These are phyloP conservation scores for Oehlia diaphana DNA, from an alignment of 192 early-diverging fungal genomes.

Conservation along the genomic window DNA sequence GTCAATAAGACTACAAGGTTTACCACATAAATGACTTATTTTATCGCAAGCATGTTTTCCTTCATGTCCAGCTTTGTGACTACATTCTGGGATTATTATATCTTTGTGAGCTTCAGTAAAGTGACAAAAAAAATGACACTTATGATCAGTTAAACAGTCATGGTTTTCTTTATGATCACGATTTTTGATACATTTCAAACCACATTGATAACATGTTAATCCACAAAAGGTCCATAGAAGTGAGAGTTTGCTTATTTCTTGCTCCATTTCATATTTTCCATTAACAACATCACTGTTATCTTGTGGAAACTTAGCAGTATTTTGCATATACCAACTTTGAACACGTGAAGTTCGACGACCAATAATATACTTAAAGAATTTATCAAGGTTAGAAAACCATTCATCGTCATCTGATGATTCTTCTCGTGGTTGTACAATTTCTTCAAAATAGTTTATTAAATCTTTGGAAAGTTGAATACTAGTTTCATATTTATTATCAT, in stretches of 20 bases:
- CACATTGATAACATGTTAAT: slow-evolving; percentile 12
- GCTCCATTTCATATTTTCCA: not conserved
- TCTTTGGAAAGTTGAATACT: not conserved
- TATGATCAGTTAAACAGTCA: slow-evolving; percentile 31
- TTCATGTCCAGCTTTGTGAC: no score
- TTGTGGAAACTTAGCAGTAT: not conserved
- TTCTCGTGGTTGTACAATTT: slow-evolving; percentile 4
- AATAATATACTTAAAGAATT: slow-evolving; percentile 24
- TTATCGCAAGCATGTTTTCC: no score
- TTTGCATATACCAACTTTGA: slow-evolving; percentile 22
- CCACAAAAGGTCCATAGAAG: slow-evolving; percentile 15
- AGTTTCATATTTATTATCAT: not conserved
- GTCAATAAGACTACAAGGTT: no score
- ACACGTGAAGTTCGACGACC: slow-evolving; percentile 8
- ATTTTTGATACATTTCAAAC: slow-evolving; percentile 22
- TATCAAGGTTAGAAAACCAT: slow-evolving; percentile 11
- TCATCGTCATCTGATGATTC: not conserved
- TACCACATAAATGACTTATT: no score
- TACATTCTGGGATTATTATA: not conserved
- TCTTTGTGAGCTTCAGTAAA: slow-evolving; percentile 9
- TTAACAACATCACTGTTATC: slow-evolving; percentile 16
- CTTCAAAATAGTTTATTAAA: slow-evolving; percentile 15
- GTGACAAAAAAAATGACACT: slow-evolving; percentile 15
- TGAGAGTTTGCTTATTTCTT: slow-evolving; percentile 20
- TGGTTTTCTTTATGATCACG: slow-evolving; percentile 13